Percentiles rank a stretch among this genome's conserved stretches.
Conservation (phyloP, 495 filamentous ascomycete genomes). For the Amniculicola lignicola region DNA sequence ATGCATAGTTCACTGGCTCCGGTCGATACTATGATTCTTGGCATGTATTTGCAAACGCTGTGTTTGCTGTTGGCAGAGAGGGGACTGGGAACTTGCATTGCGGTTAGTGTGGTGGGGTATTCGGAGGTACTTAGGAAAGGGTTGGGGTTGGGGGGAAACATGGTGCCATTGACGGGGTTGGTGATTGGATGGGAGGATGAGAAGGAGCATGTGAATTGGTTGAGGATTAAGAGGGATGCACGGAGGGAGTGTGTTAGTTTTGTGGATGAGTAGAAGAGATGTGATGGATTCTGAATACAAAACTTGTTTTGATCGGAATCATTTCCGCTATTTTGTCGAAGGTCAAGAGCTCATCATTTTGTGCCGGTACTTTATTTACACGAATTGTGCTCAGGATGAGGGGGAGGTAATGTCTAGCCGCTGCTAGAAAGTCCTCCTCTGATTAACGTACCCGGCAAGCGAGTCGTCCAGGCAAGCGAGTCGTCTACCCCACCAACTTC, state of each 20-base stretch:
- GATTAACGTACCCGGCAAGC: no score
- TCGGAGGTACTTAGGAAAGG: neutral
- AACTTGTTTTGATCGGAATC: no score
- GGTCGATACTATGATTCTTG: neutral
- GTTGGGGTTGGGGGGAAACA: neutral
- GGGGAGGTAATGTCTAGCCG: no score
- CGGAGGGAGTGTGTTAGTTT: neutral
- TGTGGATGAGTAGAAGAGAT: neutral
- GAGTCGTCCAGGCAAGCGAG: no score
- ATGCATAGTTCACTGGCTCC: neutral
- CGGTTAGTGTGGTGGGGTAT: neutral
- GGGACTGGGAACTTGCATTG: slow-evolving; percentile 5
- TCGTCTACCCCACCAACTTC: no score
- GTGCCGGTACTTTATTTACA: no score
- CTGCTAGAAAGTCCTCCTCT: no score
- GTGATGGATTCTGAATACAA: no score
- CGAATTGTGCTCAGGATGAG: no score
- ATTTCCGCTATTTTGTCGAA: no score
- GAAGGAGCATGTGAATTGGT: neutral
- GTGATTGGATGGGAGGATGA: neutral
- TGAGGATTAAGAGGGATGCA: slow-evolving; percentile 1
- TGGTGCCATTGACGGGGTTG: slow-evolving; percentile 2
- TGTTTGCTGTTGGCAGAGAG: slow-evolving; percentile 1
- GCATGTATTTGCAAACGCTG: slow-evolving; percentile 4
- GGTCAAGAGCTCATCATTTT: no score